Evolutionary conservation across 2,329 filamentous ascomycete genomes (phyloP).

Genomic region (Phyllosticta citriasiana): DNA sequence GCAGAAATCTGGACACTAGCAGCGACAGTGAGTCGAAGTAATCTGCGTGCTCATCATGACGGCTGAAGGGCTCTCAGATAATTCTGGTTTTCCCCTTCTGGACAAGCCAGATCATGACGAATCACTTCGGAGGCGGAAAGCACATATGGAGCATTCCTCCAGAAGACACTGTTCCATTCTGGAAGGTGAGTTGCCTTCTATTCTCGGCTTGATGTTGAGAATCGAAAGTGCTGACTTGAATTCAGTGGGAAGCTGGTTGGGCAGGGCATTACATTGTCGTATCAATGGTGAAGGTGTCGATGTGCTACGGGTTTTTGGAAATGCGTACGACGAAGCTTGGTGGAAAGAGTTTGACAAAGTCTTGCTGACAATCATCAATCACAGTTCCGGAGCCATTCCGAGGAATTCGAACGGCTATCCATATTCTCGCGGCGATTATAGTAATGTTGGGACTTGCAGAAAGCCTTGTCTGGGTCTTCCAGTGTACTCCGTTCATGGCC

Average conservation of each 20-base stretch:
- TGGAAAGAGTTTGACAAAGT: not conserved
- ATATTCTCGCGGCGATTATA: conserved; percentile 1
- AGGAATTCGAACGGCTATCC: not conserved
- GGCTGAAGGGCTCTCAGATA: not conserved
- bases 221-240: not conserved
- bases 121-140: conserved; percentile 5
- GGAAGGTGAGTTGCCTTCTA: not conserved
- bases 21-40: conserved; percentile 1
- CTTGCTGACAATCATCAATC: too few relatives aligned
- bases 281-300: conserved; percentile 8
- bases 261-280: conserved; percentile 6
- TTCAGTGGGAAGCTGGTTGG: conserved; percentile 4
- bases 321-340: not conserved
- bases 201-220: not conserved
- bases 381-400: conserved; percentile 5
- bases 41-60: not conserved
- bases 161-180: conserved; percentile 1
- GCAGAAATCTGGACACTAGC: not conserved
- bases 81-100: conserved; percentile 5
- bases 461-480: conserved; percentile 4
- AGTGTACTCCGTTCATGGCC: conserved; percentile 7
- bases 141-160: conserved; percentile 5
- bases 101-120: conserved; percentile 5
- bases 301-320: conserved; percentile 10
- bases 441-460: conserved; percentile 7